These are phyloP conservation scores for Ailanthus altissimus DNA, from an alignment of 345 rosid genomes.

Conservation along the genomic window DNA sequence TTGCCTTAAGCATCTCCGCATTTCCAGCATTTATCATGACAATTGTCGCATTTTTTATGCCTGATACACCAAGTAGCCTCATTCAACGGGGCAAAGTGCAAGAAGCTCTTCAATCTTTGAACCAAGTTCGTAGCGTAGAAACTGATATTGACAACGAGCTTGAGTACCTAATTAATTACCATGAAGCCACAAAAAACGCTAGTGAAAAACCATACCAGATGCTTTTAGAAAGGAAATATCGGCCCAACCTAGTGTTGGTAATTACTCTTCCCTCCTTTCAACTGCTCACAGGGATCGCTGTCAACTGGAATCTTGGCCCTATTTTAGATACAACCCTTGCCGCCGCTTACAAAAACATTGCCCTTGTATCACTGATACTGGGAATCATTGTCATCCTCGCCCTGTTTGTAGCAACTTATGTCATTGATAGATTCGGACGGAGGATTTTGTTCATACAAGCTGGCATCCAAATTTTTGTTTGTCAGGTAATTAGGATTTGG, in stretches of 20 bases:
- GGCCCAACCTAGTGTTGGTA: not conserved
- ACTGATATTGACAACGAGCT: not conserved
- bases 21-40: not conserved
- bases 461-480: slow-evolving; percentile 21
- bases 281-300: not conserved
- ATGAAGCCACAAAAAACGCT: not conserved
- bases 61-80: not conserved
- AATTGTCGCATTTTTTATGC: not conserved
- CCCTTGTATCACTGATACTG: not conserved
- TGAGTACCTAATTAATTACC: not conserved
- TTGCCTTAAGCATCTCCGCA: slow-evolving; percentile 26
- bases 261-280: not conserved
- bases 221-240: not conserved
- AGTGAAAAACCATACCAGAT: not conserved
- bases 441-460: slow-evolving; percentile 25
- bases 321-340: not conserved
- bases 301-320: not conserved
- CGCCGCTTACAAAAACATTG: not conserved
- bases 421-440: slow-evolving; percentile 27
- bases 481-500: not conserved
- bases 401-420: slow-evolving; percentile 19
- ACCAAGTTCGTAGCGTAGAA: not conserved
- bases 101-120: not conserved
- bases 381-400: not conserved
- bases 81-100: not conserved